Conservation (phyloP, 2,329 filamentous ascomycete species). For the Aspergillus caelatus region DNA sequence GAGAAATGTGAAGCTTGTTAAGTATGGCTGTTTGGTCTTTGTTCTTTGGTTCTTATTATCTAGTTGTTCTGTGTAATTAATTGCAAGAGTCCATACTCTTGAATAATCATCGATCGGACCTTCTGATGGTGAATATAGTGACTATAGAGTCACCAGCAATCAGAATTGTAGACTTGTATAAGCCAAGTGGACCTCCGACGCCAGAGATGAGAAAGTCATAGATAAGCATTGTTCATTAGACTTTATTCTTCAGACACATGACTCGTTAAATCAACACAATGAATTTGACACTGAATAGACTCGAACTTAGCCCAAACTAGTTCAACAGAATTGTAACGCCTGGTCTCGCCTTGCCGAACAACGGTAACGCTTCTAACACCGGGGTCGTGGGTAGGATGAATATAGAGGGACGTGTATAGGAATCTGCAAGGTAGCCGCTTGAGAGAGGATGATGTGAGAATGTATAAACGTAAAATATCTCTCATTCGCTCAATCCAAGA, state of each 20-base stretch:
- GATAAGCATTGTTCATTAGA: slow-evolving; percentile 8
- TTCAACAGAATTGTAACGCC: slow-evolving; percentile 30
- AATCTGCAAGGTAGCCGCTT: not conserved
- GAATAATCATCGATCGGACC: not conserved
- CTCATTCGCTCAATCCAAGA: not conserved
- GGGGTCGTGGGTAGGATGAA: slow-evolving; percentile 16
- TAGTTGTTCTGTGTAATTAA: too few species aligned
- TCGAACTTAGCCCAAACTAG: not conserved
- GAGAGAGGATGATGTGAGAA: not conserved
- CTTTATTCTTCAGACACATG: slow-evolving; percentile 9
- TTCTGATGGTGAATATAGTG: not conserved
- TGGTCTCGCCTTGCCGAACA: slow-evolving; percentile 27
- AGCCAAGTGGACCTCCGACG: not conserved
- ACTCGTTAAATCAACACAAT: slow-evolving; percentile 2
- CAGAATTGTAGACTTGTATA: slow-evolving; percentile 4
- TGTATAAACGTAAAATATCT: not conserved
- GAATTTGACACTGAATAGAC: not conserved
- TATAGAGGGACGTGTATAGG: not conserved
- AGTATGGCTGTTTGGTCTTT: not conserved
- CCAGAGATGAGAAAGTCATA: not conserved
- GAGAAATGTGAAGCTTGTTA: slow-evolving; percentile 12
- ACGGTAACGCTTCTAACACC: slow-evolving; percentile 35
- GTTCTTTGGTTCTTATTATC: not conserved
- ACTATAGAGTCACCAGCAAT: not conserved
- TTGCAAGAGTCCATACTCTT: not conserved